Conservation (phyloP, 352 stramenopile genomes). For the Pythium pyrilobum region DNA sequence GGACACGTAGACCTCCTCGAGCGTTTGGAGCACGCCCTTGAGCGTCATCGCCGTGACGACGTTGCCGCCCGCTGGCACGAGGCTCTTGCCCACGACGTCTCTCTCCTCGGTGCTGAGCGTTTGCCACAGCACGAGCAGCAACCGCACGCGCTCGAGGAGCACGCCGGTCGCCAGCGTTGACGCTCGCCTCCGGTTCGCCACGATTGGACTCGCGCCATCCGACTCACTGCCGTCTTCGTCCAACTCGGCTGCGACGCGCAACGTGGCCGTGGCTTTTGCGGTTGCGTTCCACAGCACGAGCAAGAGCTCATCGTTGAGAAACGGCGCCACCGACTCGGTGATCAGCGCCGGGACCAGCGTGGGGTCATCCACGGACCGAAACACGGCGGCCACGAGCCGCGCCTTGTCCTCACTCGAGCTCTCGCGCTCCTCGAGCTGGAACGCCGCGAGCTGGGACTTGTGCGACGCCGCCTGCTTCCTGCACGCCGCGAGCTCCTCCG, state of each 20-base stretch:
- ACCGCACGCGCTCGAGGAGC: constrained; percentile 53
- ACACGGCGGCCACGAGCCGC: constrained; percentile 4
- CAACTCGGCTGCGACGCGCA: constrained; percentile 13
- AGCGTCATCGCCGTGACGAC: constrained; percentile 22
- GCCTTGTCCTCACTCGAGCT: constrained; percentile 1
- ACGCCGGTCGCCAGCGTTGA: constrained; percentile 33
- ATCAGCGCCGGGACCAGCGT: constrained; percentile 19
- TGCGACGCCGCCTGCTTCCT: neutral
- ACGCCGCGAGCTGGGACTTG: neutral
- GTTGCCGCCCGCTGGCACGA: constrained; percentile 17
- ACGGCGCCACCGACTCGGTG: constrained; percentile 38
- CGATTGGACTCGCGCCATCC: neutral
- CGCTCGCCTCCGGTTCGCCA: neutral
- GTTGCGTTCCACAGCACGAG: constrained; percentile 60
- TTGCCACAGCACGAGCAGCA: constrained; percentile 46
- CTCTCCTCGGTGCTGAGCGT: constrained; percentile 51
- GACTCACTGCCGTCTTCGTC: neutral
- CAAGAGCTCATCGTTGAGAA: constrained; percentile 51
- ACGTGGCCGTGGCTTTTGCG: constrained; percentile 22
- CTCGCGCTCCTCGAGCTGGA: neutral
- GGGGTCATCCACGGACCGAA: constrained; percentile 33
- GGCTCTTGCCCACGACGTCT: constrained; percentile 25
- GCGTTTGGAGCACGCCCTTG: constrained; percentile 35
- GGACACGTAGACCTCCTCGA: constrained; percentile 58
- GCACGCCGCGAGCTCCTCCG: neutral